Evolutionary conservation across 331 rosid genomes (phyloP).

Genomic region (Acacia pycnantha): DNA sequence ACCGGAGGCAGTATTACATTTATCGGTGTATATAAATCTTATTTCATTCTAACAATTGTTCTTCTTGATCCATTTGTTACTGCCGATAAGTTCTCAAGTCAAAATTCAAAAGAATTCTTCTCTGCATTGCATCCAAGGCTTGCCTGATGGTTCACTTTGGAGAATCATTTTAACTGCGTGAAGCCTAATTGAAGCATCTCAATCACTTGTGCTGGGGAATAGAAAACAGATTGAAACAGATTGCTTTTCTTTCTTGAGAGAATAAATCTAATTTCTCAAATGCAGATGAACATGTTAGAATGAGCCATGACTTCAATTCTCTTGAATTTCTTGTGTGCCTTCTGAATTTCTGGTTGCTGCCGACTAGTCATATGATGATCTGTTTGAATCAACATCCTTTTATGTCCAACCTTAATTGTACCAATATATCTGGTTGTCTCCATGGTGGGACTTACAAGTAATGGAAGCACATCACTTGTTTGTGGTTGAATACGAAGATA

Average conservation of each 20-base stretch:
- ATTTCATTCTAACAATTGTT: constrained; percentile 1
- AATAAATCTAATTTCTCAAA: background rate
- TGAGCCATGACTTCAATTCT: background rate
- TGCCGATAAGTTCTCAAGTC: background rate
- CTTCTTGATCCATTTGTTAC: constrained; percentile 4
- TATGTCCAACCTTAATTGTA: background rate
- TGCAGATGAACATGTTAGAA: background rate
- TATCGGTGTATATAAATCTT: background rate
- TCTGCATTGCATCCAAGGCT: background rate
- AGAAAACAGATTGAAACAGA: background rate
- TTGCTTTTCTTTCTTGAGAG: background rate
- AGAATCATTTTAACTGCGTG: background rate
- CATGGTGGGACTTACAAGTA: constrained; percentile 77
- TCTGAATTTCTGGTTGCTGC: background rate
- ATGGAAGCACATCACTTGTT: constrained; percentile 92
- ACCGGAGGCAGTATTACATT: background rate
- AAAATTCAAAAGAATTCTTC: background rate
- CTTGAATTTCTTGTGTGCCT: background rate
- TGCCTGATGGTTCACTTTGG: background rate
- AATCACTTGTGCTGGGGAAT: background rate
- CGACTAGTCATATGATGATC: background rate
- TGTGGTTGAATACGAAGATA: constrained; percentile 81
- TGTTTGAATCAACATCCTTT: background rate
- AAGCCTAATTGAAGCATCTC: background rate
- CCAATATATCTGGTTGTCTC: background rate